Conservation (phyloP, 176 grass and related monocot genomes). For the Poa pratensis region DNA sequence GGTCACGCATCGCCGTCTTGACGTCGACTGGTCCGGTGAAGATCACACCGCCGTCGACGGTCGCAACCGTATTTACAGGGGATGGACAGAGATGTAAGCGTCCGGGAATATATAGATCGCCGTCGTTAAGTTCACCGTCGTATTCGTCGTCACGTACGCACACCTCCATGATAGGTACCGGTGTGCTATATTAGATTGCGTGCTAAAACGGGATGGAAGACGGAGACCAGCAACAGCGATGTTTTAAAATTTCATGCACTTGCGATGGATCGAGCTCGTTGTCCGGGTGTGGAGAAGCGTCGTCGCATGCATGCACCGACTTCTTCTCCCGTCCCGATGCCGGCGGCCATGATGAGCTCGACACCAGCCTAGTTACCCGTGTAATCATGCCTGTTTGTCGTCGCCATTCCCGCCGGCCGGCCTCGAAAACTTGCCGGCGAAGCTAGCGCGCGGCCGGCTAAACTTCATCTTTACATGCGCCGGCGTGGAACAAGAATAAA, state of each 20-base stretch:
- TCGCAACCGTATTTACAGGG: not conserved
- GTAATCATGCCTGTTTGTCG: not conserved
- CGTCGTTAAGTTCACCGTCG: not conserved
- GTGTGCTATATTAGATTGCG: not conserved
- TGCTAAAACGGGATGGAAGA: not conserved
- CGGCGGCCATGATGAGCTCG: not conserved
- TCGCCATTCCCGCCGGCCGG: not conserved
- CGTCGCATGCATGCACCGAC: not conserved
- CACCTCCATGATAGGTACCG: not conserved
- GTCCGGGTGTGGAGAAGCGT: not conserved
- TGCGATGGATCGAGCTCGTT: too few relatives aligned
- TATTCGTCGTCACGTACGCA: not conserved
- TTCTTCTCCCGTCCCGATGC: not conserved
- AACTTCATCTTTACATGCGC: too few relatives aligned
- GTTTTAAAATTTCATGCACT: not conserved
- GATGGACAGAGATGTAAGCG: not conserved
- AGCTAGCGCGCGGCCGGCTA: too few relatives aligned
- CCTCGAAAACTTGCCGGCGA: too few relatives aligned
- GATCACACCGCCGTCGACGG: not conserved
- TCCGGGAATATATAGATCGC: too few relatives aligned
- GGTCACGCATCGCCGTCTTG: conserved; percentile 39
- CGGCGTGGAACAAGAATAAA: too few relatives aligned
- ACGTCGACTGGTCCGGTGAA: not conserved
- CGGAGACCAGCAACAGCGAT: not conserved
- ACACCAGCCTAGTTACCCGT: not conserved